These are phyloP conservation scores for Yarrowia yakushimensis DNA, from an alignment of 805 yeast species.

Conservation along the genomic window DNA sequence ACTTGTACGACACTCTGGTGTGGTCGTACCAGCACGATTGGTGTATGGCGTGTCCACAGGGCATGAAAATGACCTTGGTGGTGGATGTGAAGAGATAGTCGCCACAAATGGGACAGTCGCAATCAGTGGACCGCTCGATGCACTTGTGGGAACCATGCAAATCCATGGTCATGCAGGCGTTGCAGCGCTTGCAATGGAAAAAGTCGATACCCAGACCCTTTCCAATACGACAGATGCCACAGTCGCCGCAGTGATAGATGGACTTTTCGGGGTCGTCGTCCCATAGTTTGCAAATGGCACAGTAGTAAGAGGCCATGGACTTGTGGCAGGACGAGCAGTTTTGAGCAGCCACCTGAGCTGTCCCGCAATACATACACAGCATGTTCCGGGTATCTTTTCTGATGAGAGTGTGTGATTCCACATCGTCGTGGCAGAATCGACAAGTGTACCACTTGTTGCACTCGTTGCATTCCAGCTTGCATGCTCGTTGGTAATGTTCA, in stretches of 20 bases:
- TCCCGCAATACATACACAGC: conserved; percentile 75
- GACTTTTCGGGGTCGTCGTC: conserved; percentile 73
- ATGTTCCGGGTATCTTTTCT: conserved; percentile 62
- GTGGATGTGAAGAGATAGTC: conserved; percentile 85
- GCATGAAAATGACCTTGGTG: conserved; percentile 82
- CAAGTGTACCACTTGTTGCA: conserved; percentile 78
- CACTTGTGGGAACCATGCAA: conserved; percentile 75
- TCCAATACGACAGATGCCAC: conserved; percentile 91
- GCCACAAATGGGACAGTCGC: conserved; percentile 89
- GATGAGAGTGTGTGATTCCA: conserved; percentile 52
- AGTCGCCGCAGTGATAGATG: conserved; percentile 86
- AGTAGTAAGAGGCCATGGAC: conserved; percentile 71
- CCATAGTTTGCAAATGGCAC: conserved; percentile 73
- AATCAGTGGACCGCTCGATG: conserved; percentile 80
- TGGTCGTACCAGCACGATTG: conserved; percentile 77
- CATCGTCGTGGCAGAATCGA: conserved; percentile 73
- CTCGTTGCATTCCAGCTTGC: conserved; percentile 75
- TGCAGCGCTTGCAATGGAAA: conserved; percentile 87
- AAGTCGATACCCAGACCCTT: conserved; percentile 83
- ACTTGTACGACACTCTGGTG: conserved; percentile 78
- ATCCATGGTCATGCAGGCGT: conserved; percentile 80
- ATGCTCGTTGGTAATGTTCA: conserved; percentile 74
- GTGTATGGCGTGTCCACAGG: conserved; percentile 93
- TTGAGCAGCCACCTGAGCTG: conserved; percentile 69
- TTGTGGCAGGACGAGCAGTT: conserved; percentile 65